A percentile compares a stretch with the other conserved stretches of the same genome.
Conservation (phyloP, 2,329 filamentous ascomycete genomes). For the Ceratocystis papillata region DNA sequence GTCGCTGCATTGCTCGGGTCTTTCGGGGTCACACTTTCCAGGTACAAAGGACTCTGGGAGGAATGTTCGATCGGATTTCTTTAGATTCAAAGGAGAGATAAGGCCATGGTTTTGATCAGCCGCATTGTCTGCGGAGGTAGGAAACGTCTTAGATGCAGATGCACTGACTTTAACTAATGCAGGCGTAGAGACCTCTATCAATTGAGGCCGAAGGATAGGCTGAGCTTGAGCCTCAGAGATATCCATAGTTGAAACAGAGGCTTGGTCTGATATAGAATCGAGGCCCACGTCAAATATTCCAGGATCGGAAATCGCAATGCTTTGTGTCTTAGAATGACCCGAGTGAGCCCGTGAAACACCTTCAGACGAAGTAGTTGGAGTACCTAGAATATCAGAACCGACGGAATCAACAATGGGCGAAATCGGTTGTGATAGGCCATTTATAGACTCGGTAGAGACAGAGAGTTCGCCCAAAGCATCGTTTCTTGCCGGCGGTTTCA, state of each 20-base stretch:
- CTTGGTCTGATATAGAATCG: slow-evolving; percentile 24
- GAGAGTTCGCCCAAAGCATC: not conserved
- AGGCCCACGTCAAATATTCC: not conserved
- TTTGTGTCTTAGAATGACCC: not conserved
- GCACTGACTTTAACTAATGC: not conserved
- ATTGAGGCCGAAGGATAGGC: slow-evolving; percentile 26
- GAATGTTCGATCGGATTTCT: not conserved
- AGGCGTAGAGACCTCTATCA: slow-evolving; percentile 24
- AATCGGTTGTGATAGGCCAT: not conserved
- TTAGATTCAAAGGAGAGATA: not conserved
- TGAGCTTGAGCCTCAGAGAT: slow-evolving; percentile 27
- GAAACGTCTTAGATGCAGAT: not conserved
- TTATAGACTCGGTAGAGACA: not conserved
- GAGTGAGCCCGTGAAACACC: not conserved
- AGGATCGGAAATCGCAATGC: not conserved
- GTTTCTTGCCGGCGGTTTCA: not conserved
- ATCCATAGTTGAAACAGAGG: slow-evolving; percentile 27
- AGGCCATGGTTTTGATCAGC: not conserved
- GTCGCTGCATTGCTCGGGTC: not conserved
- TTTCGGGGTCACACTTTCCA: not conserved
- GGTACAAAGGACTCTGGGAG: not conserved
- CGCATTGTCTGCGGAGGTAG: not conserved
- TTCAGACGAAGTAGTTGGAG: not conserved
- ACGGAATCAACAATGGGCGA: not conserved
- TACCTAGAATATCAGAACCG: not conserved